Evolutionary conservation across 805 yeast species (phyloP), one percentile per base, ranked within the genome.

Genomic region (Saturnispora ahearnii): DNA sequence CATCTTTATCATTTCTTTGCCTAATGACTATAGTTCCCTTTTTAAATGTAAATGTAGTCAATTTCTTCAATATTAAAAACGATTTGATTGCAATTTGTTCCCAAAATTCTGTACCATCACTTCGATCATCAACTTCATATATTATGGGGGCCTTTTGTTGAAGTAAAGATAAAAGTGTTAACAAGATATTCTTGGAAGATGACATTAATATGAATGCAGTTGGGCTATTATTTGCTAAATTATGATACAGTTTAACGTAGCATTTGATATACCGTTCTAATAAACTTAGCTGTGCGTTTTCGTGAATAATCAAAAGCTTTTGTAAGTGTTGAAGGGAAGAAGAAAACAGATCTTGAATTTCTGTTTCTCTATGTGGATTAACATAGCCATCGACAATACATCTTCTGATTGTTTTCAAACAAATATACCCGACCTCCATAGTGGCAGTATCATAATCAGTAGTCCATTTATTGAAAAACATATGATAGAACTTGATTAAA

Each of bases 351-450:
- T 82, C 88, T 13, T 66, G 67, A 2, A 87, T 74, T 29, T 73
- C 74, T 15, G 63, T 72, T 49, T 77, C 77, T 43, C 81, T 75
- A 53, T 86, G 81, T 1, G 87, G 84, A 53, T 77, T 73, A 43
- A 83, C 87, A 56, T 76, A 82, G 0, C 95, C 95, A 59, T 84
- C 91, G 2, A 82, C 81, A 2, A 88, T 72, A 18, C 85, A 73
- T 53, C 96, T 72, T 56, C 96, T 72, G 30, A 86, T 65, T 29
- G 79, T 81, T 64, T 93, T 91, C 53, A 90, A 72, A 32, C 88
- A 75, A 44, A 87, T 62, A 62, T 90, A 89, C 15, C 93, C 86
- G 21, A 87, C 76, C 61, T 85, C 87, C 78, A 87, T 76, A 21
- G 74, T 64, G 2, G 78, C 73, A 30, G 80, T 63, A 58, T 78